Conservation (phyloP, 495 filamentous ascomycete species). For the Trichocladium antarcticum region DNA sequence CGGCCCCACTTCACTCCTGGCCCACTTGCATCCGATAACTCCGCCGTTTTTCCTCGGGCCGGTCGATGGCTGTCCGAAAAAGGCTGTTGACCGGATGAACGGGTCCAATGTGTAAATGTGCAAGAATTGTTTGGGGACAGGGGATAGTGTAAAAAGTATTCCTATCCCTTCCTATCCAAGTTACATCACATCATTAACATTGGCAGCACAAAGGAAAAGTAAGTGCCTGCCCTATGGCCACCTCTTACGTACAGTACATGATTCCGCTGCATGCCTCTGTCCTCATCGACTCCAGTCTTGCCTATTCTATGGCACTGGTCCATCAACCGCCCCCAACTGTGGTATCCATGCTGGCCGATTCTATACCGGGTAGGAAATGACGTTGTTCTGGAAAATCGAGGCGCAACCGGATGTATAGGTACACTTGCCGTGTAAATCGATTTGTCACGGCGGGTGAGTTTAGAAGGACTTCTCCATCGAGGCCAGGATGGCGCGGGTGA, state of each 20-base stretch:
- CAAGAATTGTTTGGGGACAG: neutral
- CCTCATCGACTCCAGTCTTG: neutral
- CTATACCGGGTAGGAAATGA: neutral
- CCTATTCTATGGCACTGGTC: slow-evolving; percentile 3
- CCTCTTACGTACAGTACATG: slow-evolving; percentile 4
- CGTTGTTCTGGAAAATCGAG: neutral
- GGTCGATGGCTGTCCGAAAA: neutral
- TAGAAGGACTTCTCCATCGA: slow-evolving; percentile 64
- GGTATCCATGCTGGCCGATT: slow-evolving; percentile 1
- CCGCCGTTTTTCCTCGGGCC: slow-evolving; percentile 9
- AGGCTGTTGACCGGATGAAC: neutral
- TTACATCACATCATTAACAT: slow-evolving; percentile 8
- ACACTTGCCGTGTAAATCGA: slow-evolving; percentile 1
- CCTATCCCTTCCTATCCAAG: neutral
- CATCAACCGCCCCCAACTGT: neutral
- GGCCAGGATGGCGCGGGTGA: slow-evolving; percentile 82
- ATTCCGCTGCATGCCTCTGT: neutral
- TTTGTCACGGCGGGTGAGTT: neutral
- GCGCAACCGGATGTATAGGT: neutral
- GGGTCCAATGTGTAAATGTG: too few species aligned
- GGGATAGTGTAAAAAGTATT: neutral
- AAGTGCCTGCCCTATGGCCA: slow-evolving; percentile 2
- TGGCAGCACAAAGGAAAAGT: slow-evolving; percentile 1
- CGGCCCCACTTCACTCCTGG: neutral
- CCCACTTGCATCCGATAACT: slow-evolving; percentile 11